Evolutionary conservation across 768 basidiomycete genomes (phyloP).

Genomic region (Pleurotus salmoneostramineus): DNA sequence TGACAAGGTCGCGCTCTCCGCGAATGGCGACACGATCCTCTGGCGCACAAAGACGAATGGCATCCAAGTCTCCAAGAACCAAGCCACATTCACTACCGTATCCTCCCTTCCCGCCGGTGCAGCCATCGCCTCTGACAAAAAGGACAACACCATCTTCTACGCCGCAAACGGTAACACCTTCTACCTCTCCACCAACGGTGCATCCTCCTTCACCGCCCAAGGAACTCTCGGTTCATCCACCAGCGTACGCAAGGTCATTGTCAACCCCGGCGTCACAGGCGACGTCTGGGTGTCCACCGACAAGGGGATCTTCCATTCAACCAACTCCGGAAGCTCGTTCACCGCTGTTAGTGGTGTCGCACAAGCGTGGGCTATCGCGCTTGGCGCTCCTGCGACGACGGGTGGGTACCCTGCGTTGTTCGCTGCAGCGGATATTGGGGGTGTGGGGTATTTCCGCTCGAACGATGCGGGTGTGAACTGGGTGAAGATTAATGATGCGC

Average conservation of each 20-base stretch:
- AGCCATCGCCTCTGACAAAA: conserved; percentile 62
- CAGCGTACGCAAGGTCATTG: conserved; percentile 47
- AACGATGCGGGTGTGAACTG: conserved; percentile 54
- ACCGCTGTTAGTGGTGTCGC: conserved; percentile 40
- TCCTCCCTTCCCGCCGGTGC: conserved; percentile 47
- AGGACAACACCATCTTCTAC: conserved; percentile 53
- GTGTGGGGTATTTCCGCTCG: conserved; percentile 50
- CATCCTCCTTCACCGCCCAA: conserved; percentile 38
- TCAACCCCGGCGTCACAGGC: conserved; percentile 48
- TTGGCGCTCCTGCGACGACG: conserved; percentile 45
- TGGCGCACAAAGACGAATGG: conserved; percentile 50
- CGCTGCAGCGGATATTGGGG: conserved; percentile 48
- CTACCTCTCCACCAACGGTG: conserved; percentile 56
- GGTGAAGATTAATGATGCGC: conserved; percentile 55
- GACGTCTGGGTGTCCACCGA: conserved; percentile 67
- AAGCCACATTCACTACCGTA: conserved; percentile 44
- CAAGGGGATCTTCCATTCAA: conserved; percentile 53
- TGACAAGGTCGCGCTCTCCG: conserved; percentile 44
- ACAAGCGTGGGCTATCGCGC: conserved; percentile 54
- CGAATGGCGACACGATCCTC: conserved; percentile 52
- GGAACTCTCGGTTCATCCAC: conserved; percentile 45
- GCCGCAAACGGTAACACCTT: conserved; percentile 51
- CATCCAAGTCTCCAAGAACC: conserved; percentile 49
- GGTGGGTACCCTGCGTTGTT: conserved; percentile 53
- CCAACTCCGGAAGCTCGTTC: conserved; percentile 46